Evolutionary conservation across 2,329 filamentous ascomycete species (phyloP).

Genomic region (Nemania abortiva): DNA sequence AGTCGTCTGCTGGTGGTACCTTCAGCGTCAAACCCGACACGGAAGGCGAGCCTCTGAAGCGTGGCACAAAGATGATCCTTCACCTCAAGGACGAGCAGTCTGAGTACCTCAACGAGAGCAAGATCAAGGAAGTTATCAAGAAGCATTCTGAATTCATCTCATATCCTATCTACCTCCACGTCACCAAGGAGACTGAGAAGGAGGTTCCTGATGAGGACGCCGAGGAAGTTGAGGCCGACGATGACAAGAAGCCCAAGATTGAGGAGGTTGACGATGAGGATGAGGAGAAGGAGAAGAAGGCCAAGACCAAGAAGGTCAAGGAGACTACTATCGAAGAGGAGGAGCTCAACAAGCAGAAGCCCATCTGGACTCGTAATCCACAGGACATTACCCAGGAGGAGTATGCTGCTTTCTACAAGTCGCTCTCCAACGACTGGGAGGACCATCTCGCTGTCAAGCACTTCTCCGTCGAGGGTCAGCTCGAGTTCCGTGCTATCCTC

Average conservation of each 20-base stretch:
- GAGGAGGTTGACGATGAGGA: slow-evolving; percentile 92
- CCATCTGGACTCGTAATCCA: slow-evolving; percentile 99
- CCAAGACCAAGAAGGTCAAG: slow-evolving; percentile 99
- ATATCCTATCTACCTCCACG: slow-evolving; percentile 99
- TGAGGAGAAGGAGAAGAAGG: slow-evolving; percentile 88
- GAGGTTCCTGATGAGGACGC: slow-evolving; percentile 98
- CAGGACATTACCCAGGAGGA: slow-evolving; percentile 95
- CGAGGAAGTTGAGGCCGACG: slow-evolving; percentile 78
- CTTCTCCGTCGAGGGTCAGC: slow-evolving; percentile 99
- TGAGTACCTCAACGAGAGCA: slow-evolving; percentile 98
- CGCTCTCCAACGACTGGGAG: slow-evolving; percentile 99
- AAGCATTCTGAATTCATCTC: slow-evolving; percentile 99
- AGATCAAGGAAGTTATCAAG: slow-evolving; percentile 99
- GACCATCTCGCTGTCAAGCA: slow-evolving; percentile 99
- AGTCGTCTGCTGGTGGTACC: slow-evolving; percentile 96
- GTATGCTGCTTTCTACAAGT: slow-evolving; percentile 99
- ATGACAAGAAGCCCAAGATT: slow-evolving; percentile 95
- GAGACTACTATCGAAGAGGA: slow-evolving; percentile 99
- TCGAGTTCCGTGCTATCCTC: slow-evolving; percentile 99
- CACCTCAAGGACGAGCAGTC: slow-evolving; percentile 99
- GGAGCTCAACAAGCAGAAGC: slow-evolving; percentile 99
- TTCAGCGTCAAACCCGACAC: slow-evolving; percentile 94
- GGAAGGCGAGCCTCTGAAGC: slow-evolving; percentile 89
- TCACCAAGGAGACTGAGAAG: slow-evolving; percentile 98
- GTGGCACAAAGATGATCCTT: slow-evolving; percentile 97